Percentiles rank a stretch among this genome's conserved stretches.
These are phyloP conservation scores for Fraxinus ornus DNA, from an alignment of 305 asterid species.

Conservation along the genomic window DNA sequence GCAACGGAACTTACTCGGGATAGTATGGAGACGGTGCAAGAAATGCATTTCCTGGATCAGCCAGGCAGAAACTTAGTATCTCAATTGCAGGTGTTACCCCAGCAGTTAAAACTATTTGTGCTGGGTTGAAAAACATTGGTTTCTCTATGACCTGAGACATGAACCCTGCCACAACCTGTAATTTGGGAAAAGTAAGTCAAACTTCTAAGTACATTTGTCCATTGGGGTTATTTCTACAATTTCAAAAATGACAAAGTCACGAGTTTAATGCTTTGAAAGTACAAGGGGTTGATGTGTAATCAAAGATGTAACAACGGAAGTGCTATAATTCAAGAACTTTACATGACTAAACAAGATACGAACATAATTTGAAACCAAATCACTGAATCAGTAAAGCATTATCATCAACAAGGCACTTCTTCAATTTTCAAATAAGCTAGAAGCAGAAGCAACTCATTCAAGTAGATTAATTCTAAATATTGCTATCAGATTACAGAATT, in stretches of 20 bases:
- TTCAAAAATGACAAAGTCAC: background rate
- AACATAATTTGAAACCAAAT: background rate
- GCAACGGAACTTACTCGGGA: slow-evolving; percentile 49
- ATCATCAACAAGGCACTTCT: background rate
- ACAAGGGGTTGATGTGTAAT: background rate
- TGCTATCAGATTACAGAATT: background rate
- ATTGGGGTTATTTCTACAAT: background rate
- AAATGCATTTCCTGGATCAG: slow-evolving; percentile 65
- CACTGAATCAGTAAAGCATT: background rate
- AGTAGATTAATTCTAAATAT: background rate
- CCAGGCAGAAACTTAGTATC: slow-evolving; percentile 54
- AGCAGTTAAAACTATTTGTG: slow-evolving; percentile 45
- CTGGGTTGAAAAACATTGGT: slow-evolving; percentile 45
- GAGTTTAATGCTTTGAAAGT: background rate
- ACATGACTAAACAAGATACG: background rate
- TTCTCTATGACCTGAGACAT: slow-evolving; percentile 49
- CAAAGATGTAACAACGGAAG: background rate
- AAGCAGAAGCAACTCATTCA: background rate
- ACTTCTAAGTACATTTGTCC: background rate
- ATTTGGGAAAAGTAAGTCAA: background rate
- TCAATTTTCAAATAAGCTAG: background rate
- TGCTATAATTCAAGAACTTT: background rate
- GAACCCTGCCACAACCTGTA: slow-evolving; percentile 55
- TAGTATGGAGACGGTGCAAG: slow-evolving; percentile 63
- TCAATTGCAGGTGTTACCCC: slow-evolving; percentile 61